Base-by-base conservation (phyloP, 257 asterid species). In the Jasminum sambac region DNA sequence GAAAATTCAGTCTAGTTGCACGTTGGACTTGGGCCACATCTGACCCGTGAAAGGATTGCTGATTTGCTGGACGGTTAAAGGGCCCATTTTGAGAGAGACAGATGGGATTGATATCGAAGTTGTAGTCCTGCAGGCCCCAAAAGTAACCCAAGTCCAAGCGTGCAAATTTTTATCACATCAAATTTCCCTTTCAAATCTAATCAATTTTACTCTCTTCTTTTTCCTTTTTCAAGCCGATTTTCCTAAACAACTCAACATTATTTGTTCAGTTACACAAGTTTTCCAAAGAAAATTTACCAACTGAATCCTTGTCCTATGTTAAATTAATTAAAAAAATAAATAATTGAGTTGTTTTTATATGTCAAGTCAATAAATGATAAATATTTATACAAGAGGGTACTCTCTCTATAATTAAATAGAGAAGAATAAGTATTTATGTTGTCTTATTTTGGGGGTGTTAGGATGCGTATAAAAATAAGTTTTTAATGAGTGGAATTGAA, bases 21-120 rank as follows among this genome's bases (percentile, higher is more conserved):
- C 36, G n/a, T 8, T 63, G 36, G 25, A 11, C 17, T 64, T 64
- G 68, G 52, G 52, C 37, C 48, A 39, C 41, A 50, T 39, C 24
- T 60, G 36, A 58, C 44, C 58, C 23, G 2, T 6, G n/a, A 48
- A 48, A 23, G 65, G 30, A 50, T 34, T 63, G 9, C 17, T 59
- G 65, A 30, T 40, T 34, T 63, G 9, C 17, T 59, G 69, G 76
- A 44, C 75, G 73, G 82, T 68, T 71, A 12, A 23, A 63, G 80
- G 83, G 76, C 80, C 80, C 84, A 68, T 52, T 52, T 50, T 74
- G 21, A 62, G 43, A 68, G 34, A 43, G 80, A 72, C 59, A 59
- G 71, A 75, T 55, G 40, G 36, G 36, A 30, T 58, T 64, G 71
- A 70, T 57, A 67, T 34, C 64, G 72, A 63, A 69, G 40, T 57